A percentile compares a stretch with the other conserved stretches of the same genome.
Conservation (phyloP, 1,284 basidiomycete species). For the Marasmius tenuissimus region DNA sequence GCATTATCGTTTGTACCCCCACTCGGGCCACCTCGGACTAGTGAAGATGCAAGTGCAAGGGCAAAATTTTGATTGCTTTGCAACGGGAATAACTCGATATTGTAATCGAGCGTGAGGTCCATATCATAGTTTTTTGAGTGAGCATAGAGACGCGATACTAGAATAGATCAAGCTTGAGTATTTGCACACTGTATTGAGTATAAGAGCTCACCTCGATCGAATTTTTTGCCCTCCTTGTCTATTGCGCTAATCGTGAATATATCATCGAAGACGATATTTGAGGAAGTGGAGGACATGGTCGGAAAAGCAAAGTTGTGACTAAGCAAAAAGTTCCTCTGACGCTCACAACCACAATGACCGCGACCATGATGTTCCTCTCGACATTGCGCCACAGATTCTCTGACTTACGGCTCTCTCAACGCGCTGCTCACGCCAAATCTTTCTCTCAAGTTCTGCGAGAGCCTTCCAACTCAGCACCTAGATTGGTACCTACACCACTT, state of each 20-base stretch:
- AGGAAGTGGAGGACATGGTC: slow-evolving; percentile 62
- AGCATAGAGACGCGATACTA: slow-evolving; percentile 86
- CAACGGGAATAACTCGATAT: slow-evolving; percentile 84
- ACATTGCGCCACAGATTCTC: no score
- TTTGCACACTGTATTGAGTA: not conserved
- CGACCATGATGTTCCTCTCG: not conserved
- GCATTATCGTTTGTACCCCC: slow-evolving; percentile 40
- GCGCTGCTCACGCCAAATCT: not conserved
- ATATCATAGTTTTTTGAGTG: slow-evolving; percentile 87
- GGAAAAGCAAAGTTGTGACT: not conserved
- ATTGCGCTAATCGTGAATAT: slow-evolving; percentile 84
- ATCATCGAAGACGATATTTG: slow-evolving; percentile 86
- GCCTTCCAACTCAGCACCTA: slow-evolving; percentile 39
- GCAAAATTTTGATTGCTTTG: slow-evolving; percentile 74
- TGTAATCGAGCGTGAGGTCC: slow-evolving; percentile 89
- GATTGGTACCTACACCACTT: slow-evolving; percentile 53
- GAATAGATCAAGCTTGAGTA: slow-evolving; percentile 8
- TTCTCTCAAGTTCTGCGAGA: slow-evolving; percentile 18
- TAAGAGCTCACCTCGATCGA: slow-evolving; percentile 79
- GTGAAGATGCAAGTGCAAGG: slow-evolving; percentile 82
- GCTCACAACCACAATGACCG: not conserved
- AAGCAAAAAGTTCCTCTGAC: not conserved
- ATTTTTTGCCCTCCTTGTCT: slow-evolving; percentile 95
- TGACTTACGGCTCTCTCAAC: not conserved
- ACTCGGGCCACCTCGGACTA: slow-evolving; percentile 62